These are phyloP conservation scores for Brasenia schreberi DNA, from an alignment of 164 flowering plant species.

Conservation along the genomic window DNA sequence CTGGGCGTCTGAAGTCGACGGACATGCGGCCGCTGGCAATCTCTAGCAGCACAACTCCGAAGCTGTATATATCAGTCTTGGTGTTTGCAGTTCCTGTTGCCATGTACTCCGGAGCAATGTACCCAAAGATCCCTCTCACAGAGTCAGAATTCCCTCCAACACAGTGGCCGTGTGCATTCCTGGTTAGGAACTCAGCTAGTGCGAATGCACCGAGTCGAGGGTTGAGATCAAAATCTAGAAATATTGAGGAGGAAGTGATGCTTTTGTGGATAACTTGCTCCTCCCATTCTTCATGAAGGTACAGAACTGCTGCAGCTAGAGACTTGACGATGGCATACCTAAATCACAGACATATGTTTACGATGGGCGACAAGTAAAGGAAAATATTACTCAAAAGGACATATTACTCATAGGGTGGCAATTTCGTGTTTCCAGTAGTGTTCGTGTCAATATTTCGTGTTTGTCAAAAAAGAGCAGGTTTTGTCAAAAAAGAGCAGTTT, in stretches of 20 bases:
- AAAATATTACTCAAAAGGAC: too few relatives aligned
- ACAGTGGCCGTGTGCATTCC: constrained; percentile 66
- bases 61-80: constrained; percentile 69
- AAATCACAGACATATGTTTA: too few relatives aligned
- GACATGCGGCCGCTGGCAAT: constrained; percentile 65
- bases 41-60: constrained; percentile 88
- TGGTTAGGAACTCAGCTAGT: constrained; percentile 73
- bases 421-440: too few relatives aligned
- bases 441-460: too few relatives aligned
- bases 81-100: constrained; percentile 64
- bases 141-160: constrained; percentile 16
- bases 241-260: constrained; percentile 71
- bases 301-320: constrained; percentile 69
- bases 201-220: constrained; percentile 85
- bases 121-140: constrained; percentile 82
- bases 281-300: constrained; percentile 97
- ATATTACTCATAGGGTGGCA: too few relatives aligned
- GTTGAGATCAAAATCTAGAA: constrained; percentile 70
- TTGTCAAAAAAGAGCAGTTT: too few relatives aligned
- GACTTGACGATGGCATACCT: constrained; percentile 58
- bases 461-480: too few relatives aligned
- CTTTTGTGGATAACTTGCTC: constrained; percentile 87
- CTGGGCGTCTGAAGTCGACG: constrained; percentile 56
- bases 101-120: constrained; percentile 85
- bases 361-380: too few relatives aligned